phyloP scores from a whole-genome alignment of 495 filamentous ascomycete genomes.

The Hypomontagnella submonticulosa region DNA sequence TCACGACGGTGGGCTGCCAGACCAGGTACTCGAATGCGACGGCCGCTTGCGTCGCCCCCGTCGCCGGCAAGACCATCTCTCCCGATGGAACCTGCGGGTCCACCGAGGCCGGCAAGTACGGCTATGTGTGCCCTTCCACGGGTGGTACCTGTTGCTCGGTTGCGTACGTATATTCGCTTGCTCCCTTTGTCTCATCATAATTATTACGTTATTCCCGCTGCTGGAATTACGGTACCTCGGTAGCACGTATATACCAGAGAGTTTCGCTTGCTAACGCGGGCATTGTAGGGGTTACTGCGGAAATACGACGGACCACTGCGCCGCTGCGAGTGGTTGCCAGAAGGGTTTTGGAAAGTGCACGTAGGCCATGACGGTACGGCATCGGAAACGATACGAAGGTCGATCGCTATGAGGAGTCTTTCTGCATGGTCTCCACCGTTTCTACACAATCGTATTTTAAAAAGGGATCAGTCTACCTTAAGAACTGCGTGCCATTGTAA shows the following conservation, averaged over 20 bases:
- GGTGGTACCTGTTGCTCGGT: constrained; percentile 48
- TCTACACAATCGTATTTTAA: no score
- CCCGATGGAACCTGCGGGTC: constrained; percentile 52
- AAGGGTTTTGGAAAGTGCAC: constrained; percentile 45
- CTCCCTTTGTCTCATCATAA: not conserved
- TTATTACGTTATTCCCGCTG: no score
- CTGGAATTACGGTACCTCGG: no score
- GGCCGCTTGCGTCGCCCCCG: constrained; percentile 45
- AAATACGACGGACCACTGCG: constrained; percentile 49
- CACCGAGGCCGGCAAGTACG: constrained; percentile 45
- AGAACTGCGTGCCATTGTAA: no score
- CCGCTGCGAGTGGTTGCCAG: constrained; percentile 47
- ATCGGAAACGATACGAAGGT: no score
- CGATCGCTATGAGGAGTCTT: no score
- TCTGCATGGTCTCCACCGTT: no score
- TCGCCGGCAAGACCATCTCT: constrained; percentile 42
- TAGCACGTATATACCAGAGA: no score
- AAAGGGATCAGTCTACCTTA: no score
- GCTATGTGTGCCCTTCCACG: constrained; percentile 48
- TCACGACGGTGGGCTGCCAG: constrained; percentile 51
- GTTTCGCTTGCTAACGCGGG: constrained; percentile 12
- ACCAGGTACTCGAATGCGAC: constrained; percentile 48
- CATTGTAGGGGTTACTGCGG: constrained; percentile 51
- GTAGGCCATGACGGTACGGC: constrained; percentile 2
- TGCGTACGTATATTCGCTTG: constrained; percentile 38